Base-by-base conservation (phyloP, 2,329 filamentous ascomycete genomes). In the Lachnellula willkommii region DNA sequence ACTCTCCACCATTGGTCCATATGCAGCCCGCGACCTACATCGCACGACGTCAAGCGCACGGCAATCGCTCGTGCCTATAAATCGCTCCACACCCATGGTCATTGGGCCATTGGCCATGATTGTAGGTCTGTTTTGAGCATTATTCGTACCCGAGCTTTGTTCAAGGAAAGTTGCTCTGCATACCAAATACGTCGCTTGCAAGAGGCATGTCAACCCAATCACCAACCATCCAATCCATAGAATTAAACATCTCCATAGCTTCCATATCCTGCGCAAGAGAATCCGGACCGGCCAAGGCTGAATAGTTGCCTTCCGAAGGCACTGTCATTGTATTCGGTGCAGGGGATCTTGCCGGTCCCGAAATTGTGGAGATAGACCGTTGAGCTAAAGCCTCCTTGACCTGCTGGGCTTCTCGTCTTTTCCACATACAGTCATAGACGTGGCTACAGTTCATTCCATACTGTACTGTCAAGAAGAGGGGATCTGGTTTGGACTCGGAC, bases 81-180 rank as follows among this genome's bases (percentile, higher is more conserved):
- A 78, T 12, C 85, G 90, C 39, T 77, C 94, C 8, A 86, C 91
- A 54, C 89, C 89, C 46, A 93, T 94, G 85, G 88, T 90, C 84
- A 66, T 76, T 48, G 83, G 81, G n/a, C 89, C 86, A 74, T 88
- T 85, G 84, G 82, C 82, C 67, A 87, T 86, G 49, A 81, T 83
- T 0, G 72, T 83, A 45, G 82, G 82, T 4, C 70, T 85, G 4
- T 56, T 56, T 42, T 12, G 6, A 17, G 11, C 39, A n/a, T 37
- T 37, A 26, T 85, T 85, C 70, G 82, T 84, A 11, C 5, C 9
- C 11, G 9, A 32, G 39, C 15, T 42, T 42, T 4, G 15, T n/a
- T 42, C 39, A 17, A 42, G 39, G 17, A 11, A 42, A 17, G 9
- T 42, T 42, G 15, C 15, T 20, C 17, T 40, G 15, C 7, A 40